Base-by-base conservation (phyloP, 106 monocot species). In the Amphibolis antarctica region DNA sequence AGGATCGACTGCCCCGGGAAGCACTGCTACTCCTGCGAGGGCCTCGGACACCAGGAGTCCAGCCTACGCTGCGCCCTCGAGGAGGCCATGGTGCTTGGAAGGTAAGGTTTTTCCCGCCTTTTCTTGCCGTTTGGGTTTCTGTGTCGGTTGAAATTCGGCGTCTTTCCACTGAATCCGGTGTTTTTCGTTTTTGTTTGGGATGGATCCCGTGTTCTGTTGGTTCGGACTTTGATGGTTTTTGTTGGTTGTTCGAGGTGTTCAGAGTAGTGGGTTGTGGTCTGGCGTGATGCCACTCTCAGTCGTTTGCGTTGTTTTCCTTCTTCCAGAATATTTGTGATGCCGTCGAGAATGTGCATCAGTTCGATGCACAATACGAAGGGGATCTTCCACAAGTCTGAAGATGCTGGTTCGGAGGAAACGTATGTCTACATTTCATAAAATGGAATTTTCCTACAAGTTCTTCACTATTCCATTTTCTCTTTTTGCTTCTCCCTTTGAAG, bases 51-150 rank as follows among this genome's bases (percentile, higher is more conserved):
- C 48, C 94, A 96, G 81, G 94, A 96, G 75, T 81, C 86, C 13
- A 90, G 94, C 82, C 81, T 96, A 68, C 65, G 94, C 1, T 96
- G 94, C 73, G 94, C 94, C 5, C 86, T 94, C 29, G 94, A 94
- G 55, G 94, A 94, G 68, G 94, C 94, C 4, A 53, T 94, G 31
- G 75, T 82, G 48, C 86, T 94, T 10, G 62, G 82, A 12, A 94
- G 94, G 94, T 85, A 12, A 29, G 60, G 18, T 13, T 18, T 42
- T 18, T 19, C 1, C 29, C n/a, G 1, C 5, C 43, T 19, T 18
- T 9, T 55, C n/a, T 55, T 20, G 25, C 0, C 10, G 28, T 42
- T 55, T 22, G 55, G 55, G 55, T 1, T 57, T 26, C 25, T 55
- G 3, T 11, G 28, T 66, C 1, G 25, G 5, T 57, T 0, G n/a